phyloP scores from a whole-genome alignment of 1,284 basidiomycete genomes.

The Cerioporus squamosus region DNA sequence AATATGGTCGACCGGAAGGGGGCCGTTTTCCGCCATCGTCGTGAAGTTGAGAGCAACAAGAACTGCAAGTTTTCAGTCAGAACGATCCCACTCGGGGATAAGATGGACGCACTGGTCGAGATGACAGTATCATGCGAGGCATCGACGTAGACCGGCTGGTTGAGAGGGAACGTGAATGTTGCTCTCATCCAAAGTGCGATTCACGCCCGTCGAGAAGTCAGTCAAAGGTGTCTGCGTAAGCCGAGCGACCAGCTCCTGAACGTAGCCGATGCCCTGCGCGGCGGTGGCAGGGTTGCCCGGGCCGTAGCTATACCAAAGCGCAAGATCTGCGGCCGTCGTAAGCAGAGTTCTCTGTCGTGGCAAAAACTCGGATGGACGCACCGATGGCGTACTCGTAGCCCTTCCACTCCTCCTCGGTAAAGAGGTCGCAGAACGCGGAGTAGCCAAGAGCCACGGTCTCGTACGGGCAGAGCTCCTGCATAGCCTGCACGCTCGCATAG shows the following conservation, averaged over 20 bases:
- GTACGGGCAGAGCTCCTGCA: slow-evolving; percentile 62
- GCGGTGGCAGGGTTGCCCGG: slow-evolving; percentile 56
- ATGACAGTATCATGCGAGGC: slow-evolving; percentile 55
- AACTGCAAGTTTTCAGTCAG: slow-evolving; percentile 37
- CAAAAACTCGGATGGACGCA: slow-evolving; percentile 17
- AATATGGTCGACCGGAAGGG: slow-evolving; percentile 61
- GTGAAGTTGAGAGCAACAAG: slow-evolving; percentile 67
- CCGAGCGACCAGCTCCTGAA: slow-evolving; percentile 58
- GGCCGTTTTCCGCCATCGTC: slow-evolving; percentile 54
- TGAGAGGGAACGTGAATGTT: slow-evolving; percentile 61
- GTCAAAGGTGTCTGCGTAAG: slow-evolving; percentile 53
- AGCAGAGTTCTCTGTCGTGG: not conserved
- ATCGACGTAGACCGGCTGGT: slow-evolving; percentile 63
- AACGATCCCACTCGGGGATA: not conserved
- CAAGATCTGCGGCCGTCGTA: slow-evolving; percentile 23
- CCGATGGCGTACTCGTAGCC: slow-evolving; percentile 60
- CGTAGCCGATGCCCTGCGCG: slow-evolving; percentile 68
- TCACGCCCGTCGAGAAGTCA: slow-evolving; percentile 56
- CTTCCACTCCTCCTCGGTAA: slow-evolving; percentile 71
- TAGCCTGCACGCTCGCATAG: slow-evolving; percentile 46
- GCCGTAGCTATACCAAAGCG: slow-evolving; percentile 61
- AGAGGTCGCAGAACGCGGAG: slow-evolving; percentile 54
- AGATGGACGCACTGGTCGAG: slow-evolving; percentile 37
- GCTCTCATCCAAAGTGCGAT: slow-evolving; percentile 57
- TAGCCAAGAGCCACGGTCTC: slow-evolving; percentile 74